Conservation (phyloP, 192 early-diverging fungal species). For the Haplosporangium gracile region DNA sequence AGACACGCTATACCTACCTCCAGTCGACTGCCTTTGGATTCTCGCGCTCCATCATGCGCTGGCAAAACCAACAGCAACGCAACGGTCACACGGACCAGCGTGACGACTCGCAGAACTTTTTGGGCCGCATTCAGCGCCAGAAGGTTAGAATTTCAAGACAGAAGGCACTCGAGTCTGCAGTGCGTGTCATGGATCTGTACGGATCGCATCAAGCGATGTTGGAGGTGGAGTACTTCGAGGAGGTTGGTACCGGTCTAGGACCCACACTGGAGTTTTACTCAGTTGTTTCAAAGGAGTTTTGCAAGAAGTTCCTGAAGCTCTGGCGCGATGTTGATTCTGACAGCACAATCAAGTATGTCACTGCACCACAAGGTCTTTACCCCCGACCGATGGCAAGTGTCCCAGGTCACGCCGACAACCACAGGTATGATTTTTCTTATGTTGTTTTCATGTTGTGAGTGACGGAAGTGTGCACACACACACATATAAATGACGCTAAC, state of each 20-base stretch:
- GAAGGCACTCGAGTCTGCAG: constrained; percentile 84
- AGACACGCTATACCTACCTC: constrained; percentile 81
- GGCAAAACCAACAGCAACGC: constrained; percentile 65
- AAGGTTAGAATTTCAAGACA: constrained; percentile 89
- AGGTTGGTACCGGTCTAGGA: constrained; percentile 89
- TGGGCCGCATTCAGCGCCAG: constrained; percentile 84
- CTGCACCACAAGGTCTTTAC: constrained; percentile 66
- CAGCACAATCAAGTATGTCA: constrained; percentile 53
- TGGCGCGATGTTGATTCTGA: constrained; percentile 75
- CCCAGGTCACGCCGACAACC: constrained; percentile 52
- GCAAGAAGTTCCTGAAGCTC: constrained; percentile 67
- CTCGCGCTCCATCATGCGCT: constrained; percentile 77
- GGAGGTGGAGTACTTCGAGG: constrained; percentile 96
- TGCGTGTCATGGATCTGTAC: constrained; percentile 90
- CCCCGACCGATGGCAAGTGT: constrained; percentile 56
- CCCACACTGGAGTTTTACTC: constrained; percentile 85
- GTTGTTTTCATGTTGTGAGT: neutral
- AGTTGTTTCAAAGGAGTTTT: constrained; percentile 80
- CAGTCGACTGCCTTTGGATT: constrained; percentile 92
- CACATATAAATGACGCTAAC: neutral
- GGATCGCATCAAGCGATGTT: constrained; percentile 75
- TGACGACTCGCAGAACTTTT: constrained; percentile 60
- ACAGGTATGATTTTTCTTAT: constrained; percentile 55
- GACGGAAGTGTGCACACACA: neutral
- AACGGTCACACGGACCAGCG: constrained; percentile 54